Base-by-base conservation (phyloP, 164 flowering plant genomes). In the Paratinospora sagittata region DNA sequence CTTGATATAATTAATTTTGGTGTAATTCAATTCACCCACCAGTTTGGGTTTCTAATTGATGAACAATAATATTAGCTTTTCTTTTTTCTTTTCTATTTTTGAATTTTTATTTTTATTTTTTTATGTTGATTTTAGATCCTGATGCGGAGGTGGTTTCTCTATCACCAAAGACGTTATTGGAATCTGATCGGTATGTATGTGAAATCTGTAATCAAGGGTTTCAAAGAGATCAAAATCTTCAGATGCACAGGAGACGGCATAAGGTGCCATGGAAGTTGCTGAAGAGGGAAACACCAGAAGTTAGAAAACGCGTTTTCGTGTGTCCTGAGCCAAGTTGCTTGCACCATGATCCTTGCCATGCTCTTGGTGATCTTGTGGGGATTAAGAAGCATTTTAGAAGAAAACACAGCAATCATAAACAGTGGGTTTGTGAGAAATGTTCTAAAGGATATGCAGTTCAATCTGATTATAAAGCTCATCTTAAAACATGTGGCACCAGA, bases 161-260 rank as follows among this genome's bases (percentile, higher is more conserved):
- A 0, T 94, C 98, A 2, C 98, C 98, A 0, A 88, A 85, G 71
- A 92, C 97, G 3, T 75, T 94, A n/a, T 62, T 94, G 75, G 98
- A 94, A 76, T 95, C 97, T 47, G 98, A 95, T 69, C 85, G 97
- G 19, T 92, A 92, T 67, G 91, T 95, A 12, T 94, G 98, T 36
- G 98, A 94, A 92, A 92, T 94, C 82, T 94, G 98, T 85, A 88
- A 88, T 76, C 98, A 93, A 75, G 98, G 98, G 70, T 93, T 93
- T 63, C 97, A 91, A 71, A 77, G 98, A 61, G 98, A 94, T 78
- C 98, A 94, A 76, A 94, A 95, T 81, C 86, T 95, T 11, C 98
- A 95, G 88, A 95, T 95, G 98, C 98, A 95, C 71, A 69, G 97
- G 69, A 70, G 98, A 16, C 58, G 97, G 68, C 98, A 95, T 79